Evolutionary conservation across 306 rosid genomes (phyloP), one percentile per base, ranked within the genome.

Genomic region (Cicer chorassanicum): DNA sequence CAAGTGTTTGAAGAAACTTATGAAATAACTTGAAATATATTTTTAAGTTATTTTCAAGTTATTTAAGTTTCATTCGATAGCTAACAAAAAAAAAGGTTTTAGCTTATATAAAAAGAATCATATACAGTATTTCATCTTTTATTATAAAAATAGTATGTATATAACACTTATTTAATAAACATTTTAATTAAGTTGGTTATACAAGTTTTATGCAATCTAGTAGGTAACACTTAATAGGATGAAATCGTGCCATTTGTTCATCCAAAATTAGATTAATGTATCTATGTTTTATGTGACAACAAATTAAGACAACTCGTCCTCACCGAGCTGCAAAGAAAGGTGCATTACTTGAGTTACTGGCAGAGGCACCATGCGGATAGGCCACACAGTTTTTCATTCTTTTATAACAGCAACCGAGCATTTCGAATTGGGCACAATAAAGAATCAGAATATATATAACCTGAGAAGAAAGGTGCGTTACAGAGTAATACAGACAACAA

Each of bases 401-500:
- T 69, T 73, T 59, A 60, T 8, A 15, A 18, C 77, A 63, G 55
- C 12, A 41, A 68, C 12, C 24, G 42, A 48, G 4, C 62, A 56
- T 42, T 21, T 15, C 7, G 56, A 49, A 60, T 70, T 14, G 66
- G 66, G 68, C 85, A 77, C 75, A 8, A 13, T 15, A 65, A 83
- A 76, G 81, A 82, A 85, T 83, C 74, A 66, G 46, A 70, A 36
- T 70, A 63, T 78, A 60, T 50, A 76, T 41, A 49, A 42, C 73
- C 46, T 34, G 54, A 12, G 38, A 49, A 18, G 38, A 34, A 57
- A 56, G 64, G 82, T 42, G 59, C 11, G 15, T 10, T 67, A 53
- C 68, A 60, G 63, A 8, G 72, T 48, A 61, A 72, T 78, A 72
- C 78, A 66, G 68, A 67, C 68, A 65, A 71, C 69, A 65, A 70